Evolutionary conservation across 352 stramenopile species (phyloP), one percentile per base, ranked within the genome.

Genomic region (Achlya hypogyna): DNA sequence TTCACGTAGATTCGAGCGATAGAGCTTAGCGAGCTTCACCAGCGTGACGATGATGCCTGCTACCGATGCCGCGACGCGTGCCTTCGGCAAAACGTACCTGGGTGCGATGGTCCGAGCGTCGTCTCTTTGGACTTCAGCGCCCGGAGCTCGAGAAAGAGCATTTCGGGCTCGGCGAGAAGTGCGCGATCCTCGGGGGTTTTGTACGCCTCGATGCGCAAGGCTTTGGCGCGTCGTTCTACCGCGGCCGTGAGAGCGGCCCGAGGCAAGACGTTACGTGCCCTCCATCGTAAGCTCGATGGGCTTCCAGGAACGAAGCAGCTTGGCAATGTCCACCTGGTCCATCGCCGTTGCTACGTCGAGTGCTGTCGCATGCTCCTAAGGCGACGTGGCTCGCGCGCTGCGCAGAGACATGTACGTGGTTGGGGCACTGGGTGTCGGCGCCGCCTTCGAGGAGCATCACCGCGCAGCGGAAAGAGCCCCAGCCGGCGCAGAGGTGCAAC

Each of bases 401-500:
- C n/a, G n/a, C n/a, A n/a, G n/a, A n/a, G n/a, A n/a, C n/a, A n/a
- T n/a, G 47, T 0, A 29, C 62, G 12, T 71, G 43, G 31, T 89
- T 89, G 31, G 27, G 65, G 1, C 28, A 62, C 10, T 67, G 51
- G 1, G 74, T 49, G 52, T 69, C 53, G 1, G 77, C 74, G 4
- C 79, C 79, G 25, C 70, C 71, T 70, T 91, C 81, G 4, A 91
- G 68, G 16, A 89, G 62, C 51, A 89, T 35, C 9, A 87, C 73
- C 8, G 77, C 76, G 35, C 78, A 88, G 2, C 71, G 60, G 9
- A 87, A 51, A 32, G 84, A 78, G 22, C 83, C 81, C 77, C 79
- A 91, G 0, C 81, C 83, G 62, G 81, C 78, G n/a, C 79, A 78
- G 31, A 91, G 45, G 58, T 91, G 81, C 9, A 91, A 60, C 10